These are phyloP conservation scores for Fomitiporia mediterranea DNA, from an alignment of 1,284 basidiomycete species.

Conservation along the genomic window DNA sequence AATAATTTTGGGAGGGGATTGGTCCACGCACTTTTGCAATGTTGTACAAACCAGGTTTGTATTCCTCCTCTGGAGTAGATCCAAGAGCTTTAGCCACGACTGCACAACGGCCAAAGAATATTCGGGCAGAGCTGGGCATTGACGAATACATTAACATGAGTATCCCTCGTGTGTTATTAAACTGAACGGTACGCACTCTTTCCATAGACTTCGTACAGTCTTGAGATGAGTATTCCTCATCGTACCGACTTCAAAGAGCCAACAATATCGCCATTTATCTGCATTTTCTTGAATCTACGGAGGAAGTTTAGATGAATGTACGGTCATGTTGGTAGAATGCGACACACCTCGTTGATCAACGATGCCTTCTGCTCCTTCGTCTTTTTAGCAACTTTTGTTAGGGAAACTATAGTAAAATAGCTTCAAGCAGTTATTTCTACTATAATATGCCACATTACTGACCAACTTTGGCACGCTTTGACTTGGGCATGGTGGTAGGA, in stretches of 20 bases:
- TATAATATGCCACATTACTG: constrained; percentile 27
- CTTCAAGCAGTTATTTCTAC: constrained; percentile 8
- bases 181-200: constrained; percentile 58
- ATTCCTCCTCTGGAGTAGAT: constrained; percentile 81
- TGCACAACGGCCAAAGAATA: constrained; percentile 90
- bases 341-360: constrained; percentile 75
- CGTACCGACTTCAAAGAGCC: constrained; percentile 91
- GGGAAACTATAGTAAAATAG: constrained; percentile 48
- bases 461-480: constrained; percentile 84
- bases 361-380: constrained; percentile 82
- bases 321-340: neutral
- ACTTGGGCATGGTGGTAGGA: constrained; percentile 69
- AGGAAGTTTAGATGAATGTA: constrained; percentile 12
- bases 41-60: constrained; percentile 74
- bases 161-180: neutral
- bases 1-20: neutral
- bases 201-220: constrained; percentile 91
- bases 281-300: constrained; percentile 68
- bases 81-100: constrained; percentile 98
- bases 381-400: constrained; percentile 78
- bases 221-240: constrained; percentile 95
- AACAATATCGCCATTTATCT: constrained; percentile 91
- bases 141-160: constrained; percentile 7
- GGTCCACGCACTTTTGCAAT: constrained; percentile 64
- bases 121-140: constrained; percentile 65